Evolutionary conservation across 495 filamentous ascomycete species (phyloP).

Genomic region (Platismatia glauca): DNA sequence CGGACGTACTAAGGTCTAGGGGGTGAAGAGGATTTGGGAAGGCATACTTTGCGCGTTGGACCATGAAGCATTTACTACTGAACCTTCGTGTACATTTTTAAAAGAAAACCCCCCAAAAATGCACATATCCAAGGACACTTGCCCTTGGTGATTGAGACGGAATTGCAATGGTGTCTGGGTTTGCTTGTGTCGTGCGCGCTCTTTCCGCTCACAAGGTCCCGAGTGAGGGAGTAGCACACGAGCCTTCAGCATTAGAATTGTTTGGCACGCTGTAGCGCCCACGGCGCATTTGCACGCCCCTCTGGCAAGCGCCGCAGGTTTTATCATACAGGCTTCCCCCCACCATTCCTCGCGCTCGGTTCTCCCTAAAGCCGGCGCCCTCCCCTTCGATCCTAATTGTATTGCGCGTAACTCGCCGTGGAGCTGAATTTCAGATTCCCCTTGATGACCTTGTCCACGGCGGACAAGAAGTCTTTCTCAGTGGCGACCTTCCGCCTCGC

Average conservation of each 20-base stretch:
- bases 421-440: conserved; percentile 99
- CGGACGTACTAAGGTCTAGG: conserved; percentile 20
- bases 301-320: neutral
- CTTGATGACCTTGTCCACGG: conserved; percentile 99
- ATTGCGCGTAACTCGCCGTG: conserved; percentile 97
- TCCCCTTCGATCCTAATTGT: conserved; percentile 81
- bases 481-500: conserved; percentile 95
- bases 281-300: neutral
- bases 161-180: neutral
- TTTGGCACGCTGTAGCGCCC: neutral
- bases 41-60: conserved; percentile 2
- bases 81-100: conserved; percentile 13
- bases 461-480: conserved; percentile 97
- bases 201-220: neutral
- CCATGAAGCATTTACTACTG: neutral
- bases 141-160: neutral
- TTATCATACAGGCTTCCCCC: conserved; percentile 1
- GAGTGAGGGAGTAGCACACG: neutral
- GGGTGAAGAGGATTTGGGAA: neutral
- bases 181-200: neutral
- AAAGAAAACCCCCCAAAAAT: neutral
- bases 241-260: neutral
- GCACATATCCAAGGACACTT: conserved; percentile 2
- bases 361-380: too few relatives aligned
- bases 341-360: neutral